Base-by-base conservation (phyloP, 331 rosid species). In the Phaseolus coccineus region DNA sequence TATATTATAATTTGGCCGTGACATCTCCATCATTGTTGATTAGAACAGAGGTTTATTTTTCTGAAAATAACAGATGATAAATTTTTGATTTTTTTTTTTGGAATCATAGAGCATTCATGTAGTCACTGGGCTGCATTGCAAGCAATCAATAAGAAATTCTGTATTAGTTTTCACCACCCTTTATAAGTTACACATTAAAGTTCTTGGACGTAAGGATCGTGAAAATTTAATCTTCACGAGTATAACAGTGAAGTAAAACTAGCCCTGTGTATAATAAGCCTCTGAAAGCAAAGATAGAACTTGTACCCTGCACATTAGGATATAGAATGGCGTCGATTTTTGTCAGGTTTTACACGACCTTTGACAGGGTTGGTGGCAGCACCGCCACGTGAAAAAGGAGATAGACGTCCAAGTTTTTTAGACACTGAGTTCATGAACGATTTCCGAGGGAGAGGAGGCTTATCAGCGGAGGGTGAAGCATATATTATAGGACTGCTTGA, bases 251-350 rank as follows among this genome's bases (percentile, higher is more conserved):
- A 74, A 82, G 57, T 58, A 27, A 53, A 71, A 64, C 31, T 24
- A 57, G 69, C 47, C 48, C 78, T 50, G 37, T 39, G 73, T 51
- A 47, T 74, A 84, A 55, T 8, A 42, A 42, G 80, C 79, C 71
- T 69, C 47, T 7, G 7, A 64, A 19, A 76, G n/a, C 65, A 57
- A 81, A 83, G 53, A 74, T 71, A 46, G 69, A 74, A 63, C 62
- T 44, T 52, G 56, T 12, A 40, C 24, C 27, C 42, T 27, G 65
- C 65, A 58, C 15, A 56, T 24, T 76, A 96, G 19, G 99, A 96
- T 48, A 96, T 85, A 25, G 99, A 96, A 80, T 93, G 94, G 59
- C 99, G 91, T 51, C 93, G 81, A 77, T 90, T 84, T 79, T 87
- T 96, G 76, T 73, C 72, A 3, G 85, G 88, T 74, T 85, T 88